A percentile compares a stretch with the other conserved stretches of the same genome.
Evolutionary conservation across 129 eudicot genomes (phyloP).

Genomic region (Oenanthe sinensis): DNA sequence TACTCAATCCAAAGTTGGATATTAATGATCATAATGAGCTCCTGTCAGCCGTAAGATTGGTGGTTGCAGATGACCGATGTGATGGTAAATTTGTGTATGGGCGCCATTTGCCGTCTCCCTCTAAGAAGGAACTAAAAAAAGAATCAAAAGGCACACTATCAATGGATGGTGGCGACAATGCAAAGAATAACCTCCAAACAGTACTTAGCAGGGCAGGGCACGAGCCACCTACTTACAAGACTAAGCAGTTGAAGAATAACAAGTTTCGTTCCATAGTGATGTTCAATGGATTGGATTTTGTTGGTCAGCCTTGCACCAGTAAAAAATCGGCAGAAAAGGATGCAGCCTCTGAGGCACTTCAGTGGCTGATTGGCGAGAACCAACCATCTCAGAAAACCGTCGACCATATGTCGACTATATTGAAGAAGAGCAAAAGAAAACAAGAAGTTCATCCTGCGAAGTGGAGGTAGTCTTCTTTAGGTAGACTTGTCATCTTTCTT

Average conservation of each 20-base stretch:
- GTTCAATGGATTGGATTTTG: conserved; percentile 80
- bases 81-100: conserved; percentile 88
- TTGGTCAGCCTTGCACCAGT: conserved; percentile 60
- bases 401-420: conserved; percentile 47
- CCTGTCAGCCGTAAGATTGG: conserved; percentile 54
- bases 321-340: conserved; percentile 85
- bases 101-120: conserved; percentile 40
- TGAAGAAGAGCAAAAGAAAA: conserved; percentile 58
- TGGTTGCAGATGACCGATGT: conserved; percentile 71
- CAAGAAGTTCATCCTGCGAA: conserved; percentile 26
- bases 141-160: background rate
- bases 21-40: conserved; percentile 42
- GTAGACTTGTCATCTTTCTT: background rate
- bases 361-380: conserved; percentile 73
- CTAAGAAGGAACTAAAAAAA: conserved; percentile 31
- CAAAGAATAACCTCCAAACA: conserved; percentile 72
- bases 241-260: conserved; percentile 57
- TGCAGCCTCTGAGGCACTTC: conserved; percentile 84
- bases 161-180: conserved; percentile 38
- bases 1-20: conserved; percentile 55
- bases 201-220: conserved; percentile 79
- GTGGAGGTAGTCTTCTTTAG: conserved; percentile 34
- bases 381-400: conserved; percentile 44
- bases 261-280: conserved; percentile 55
- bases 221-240: conserved; percentile 69